Percentiles rank a stretch among this genome's conserved stretches.
Evolutionary conservation across 2,329 filamentous ascomycete genomes (phyloP).

Genomic region (Fusarium gaditjirri): DNA sequence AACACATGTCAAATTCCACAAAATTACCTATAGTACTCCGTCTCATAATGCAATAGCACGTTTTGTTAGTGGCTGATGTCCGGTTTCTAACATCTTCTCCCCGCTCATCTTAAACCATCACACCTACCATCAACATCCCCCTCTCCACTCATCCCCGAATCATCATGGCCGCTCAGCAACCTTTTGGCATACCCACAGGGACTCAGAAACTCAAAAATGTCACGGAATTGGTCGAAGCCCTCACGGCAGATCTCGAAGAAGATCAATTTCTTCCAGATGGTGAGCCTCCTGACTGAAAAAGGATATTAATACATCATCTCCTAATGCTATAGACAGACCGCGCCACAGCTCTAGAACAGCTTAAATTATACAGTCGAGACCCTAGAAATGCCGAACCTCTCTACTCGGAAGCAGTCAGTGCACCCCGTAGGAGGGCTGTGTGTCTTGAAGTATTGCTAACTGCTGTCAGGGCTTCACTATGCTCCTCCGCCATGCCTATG

Average conservation of each 20-base stretch:
- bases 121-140: conserved; percentile 8
- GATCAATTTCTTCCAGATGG: conserved; percentile 68
- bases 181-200: conserved; percentile 52
- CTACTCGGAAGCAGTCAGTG: conserved; percentile 77
- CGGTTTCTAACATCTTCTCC: conserved; percentile 22
- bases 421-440: neutral
- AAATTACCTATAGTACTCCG: neutral
- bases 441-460: conserved; percentile 14
- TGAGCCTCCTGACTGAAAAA: conserved; percentile 46
- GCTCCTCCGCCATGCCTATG: conserved; percentile 78
- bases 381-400: conserved; percentile 80
- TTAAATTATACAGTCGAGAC: conserved; percentile 76
- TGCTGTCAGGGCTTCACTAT: conserved; percentile 75
- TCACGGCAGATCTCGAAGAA: conserved; percentile 71
- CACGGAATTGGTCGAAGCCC: conserved; percentile 68
- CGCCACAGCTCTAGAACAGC: conserved; percentile 68
- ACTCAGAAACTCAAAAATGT: conserved; percentile 72
- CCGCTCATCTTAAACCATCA: conserved; percentile 15
- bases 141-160: neutral
- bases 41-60: conserved; percentile 5
- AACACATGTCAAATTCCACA: neutral
- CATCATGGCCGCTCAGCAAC: conserved; percentile 37
- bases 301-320: neutral
- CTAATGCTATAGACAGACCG: conserved; percentile 62
- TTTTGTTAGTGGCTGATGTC: conserved; percentile 30